Conservation (phyloP, 1,284 basidiomycete genomes). For the Heterobasidion parviporum region DNA sequence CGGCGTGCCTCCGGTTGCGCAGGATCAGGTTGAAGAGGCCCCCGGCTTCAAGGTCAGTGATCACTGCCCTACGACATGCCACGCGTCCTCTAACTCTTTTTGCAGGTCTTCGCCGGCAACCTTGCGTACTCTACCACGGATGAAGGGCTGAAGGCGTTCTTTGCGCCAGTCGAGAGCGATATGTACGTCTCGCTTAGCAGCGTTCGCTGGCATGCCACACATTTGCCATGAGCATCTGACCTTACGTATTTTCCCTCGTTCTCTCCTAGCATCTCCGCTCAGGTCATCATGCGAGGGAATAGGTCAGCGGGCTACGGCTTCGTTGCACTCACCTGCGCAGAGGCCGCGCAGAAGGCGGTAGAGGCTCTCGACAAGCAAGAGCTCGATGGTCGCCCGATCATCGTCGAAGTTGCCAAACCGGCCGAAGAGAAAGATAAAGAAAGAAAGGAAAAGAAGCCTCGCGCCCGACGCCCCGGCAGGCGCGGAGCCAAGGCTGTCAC, state of each 20-base stretch:
- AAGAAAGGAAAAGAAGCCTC: constrained; percentile 66
- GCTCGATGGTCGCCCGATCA: constrained; percentile 80
- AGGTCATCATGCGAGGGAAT: constrained; percentile 74
- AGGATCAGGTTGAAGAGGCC: constrained; percentile 60
- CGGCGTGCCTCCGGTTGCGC: constrained; percentile 69
- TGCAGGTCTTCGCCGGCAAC: constrained; percentile 80
- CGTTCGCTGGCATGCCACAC: constrained; percentile 8
- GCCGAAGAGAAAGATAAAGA: constrained; percentile 79
- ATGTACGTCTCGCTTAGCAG: constrained; percentile 54
- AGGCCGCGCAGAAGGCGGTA: constrained; percentile 82
- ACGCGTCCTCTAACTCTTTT: constrained; percentile 7
- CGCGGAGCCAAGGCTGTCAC: constrained; percentile 77
- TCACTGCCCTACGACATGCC: constrained; percentile 10
- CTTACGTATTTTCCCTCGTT: constrained; percentile 15
- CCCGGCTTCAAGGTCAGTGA: constrained; percentile 63
- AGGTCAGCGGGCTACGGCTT: constrained; percentile 90
- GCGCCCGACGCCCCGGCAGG: constrained; percentile 64
- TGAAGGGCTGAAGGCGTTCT: constrained; percentile 85
- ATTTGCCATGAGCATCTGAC: constrained; percentile 6
- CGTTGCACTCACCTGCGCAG: constrained; percentile 72
- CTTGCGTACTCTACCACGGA: constrained; percentile 84
- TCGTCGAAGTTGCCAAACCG: constrained; percentile 87
- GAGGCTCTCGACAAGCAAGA: constrained; percentile 81
- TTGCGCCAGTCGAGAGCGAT: constrained; percentile 73
- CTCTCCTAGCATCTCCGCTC: constrained; percentile 52